Evolutionary conservation across 805 yeast genomes (phyloP), one percentile per base, ranked within the genome.

Genomic region (Barnettozyma californica): DNA sequence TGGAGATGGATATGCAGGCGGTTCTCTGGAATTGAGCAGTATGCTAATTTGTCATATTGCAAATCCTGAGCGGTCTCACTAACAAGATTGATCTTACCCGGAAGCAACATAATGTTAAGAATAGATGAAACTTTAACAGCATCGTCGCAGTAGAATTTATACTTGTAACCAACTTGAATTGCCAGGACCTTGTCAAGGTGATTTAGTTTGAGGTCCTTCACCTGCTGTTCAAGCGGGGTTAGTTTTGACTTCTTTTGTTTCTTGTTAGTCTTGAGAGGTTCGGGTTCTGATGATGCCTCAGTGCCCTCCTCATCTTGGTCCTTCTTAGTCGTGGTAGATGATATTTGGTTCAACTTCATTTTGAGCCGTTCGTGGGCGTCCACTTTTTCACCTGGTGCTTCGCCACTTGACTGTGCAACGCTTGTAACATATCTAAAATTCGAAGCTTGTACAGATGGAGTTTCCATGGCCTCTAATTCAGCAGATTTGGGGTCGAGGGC

Each of bases 151-250:
- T 80, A 88, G 52, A 91, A 83, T 59, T 87, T 87, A 68, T 81
- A 94, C 64, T 89, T 90, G 68, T 92, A 94, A 0, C 99, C 99
- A 3, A 87, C 95, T 62, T 94, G 94, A 23, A 92, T 74, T 0
- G 94, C 82, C 9, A 94, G 68, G 1, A 94, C 56, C 45, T 87
- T 87, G 55, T 88, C 96, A 45, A 60, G 60, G 60, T 92, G 68
- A 2, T 65, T 58, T 6, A 65, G 55, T 59, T 90, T 90, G 45
- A 94, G 67, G 3, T 81, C 83, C 26, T 81, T 68, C 51, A 82
- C 81, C 64, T 91, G 97, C 52, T 75, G 77, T 55, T 90, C 97
- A 34, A 91, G 65, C 0, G 97, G 97, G 0, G 96, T 86, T 41
- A 83, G 65, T 48, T 70, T 70, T 10, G 46, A 21, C 34, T 48